These are phyloP conservation scores for Microstegium vimineum DNA, from an alignment of 176 grass and related monocot species.

Conservation along the genomic window DNA sequence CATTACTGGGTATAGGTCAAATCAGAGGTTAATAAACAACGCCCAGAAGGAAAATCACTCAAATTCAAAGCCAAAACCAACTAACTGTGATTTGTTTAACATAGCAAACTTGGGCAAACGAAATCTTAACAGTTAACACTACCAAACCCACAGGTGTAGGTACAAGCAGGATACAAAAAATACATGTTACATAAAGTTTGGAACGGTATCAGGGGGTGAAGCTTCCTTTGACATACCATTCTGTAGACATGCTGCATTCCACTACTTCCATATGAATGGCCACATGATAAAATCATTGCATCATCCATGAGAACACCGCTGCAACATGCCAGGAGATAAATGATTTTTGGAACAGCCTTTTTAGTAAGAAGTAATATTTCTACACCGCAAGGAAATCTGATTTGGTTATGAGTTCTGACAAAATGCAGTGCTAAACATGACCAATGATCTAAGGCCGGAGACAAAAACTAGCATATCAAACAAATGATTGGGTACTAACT, in stretches of 20 bases:
- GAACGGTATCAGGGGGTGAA: background rate
- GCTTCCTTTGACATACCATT: slow-evolving; percentile 46
- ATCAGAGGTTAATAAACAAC: background rate
- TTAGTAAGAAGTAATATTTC: background rate
- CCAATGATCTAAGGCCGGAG: background rate
- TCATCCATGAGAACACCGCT: slow-evolving; percentile 77
- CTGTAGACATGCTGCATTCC: slow-evolving; percentile 76
- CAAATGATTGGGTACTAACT: background rate
- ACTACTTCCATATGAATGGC: slow-evolving; percentile 71
- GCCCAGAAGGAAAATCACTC: background rate
- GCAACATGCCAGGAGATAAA: slow-evolving; percentile 13
- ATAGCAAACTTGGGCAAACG: background rate
- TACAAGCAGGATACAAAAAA: background rate
- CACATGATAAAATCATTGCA: slow-evolving; percentile 76
- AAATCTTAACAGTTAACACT: background rate
- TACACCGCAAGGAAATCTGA: background rate
- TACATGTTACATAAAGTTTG: background rate
- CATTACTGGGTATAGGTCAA: background rate
- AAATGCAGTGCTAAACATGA: background rate
- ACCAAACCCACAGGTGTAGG: background rate
- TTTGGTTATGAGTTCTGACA: background rate
- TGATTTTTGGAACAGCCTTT: background rate
- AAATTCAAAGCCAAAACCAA: background rate
- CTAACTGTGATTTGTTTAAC: background rate
- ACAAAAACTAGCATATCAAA: background rate